Evolutionary conservation across 805 yeast genomes (phyloP).

Genomic region (Ogataea ganodermae): DNA sequence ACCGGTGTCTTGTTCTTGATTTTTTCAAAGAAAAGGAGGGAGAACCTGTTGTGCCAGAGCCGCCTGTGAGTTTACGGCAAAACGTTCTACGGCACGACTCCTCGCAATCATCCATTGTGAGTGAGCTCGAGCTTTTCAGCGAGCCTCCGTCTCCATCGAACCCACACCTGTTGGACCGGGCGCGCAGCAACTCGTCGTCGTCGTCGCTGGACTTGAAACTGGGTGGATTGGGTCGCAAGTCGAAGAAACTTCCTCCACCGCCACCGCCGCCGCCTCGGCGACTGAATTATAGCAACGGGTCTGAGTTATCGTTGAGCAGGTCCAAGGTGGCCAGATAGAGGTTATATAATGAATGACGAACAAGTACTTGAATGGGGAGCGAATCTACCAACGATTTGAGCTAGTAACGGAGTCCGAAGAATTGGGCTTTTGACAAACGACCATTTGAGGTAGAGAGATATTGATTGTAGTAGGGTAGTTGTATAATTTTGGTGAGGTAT

Average conservation of each 20-base stretch:
- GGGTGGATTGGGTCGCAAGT: constrained; percentile 6
- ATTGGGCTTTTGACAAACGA: background rate
- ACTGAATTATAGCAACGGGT: constrained; percentile 9
- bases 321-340: constrained; percentile 17
- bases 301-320: constrained; percentile 24
- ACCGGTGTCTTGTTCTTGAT: constrained; percentile 35
- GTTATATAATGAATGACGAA: background rate
- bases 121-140: constrained; percentile 19
- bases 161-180: constrained; percentile 7
- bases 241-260: constrained; percentile 26
- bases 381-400: too few relatives aligned
- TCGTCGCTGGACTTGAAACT: constrained; percentile 21
- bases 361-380: too few relatives aligned
- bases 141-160: constrained; percentile 13
- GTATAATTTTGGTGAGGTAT: too few relatives aligned
- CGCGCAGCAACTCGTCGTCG: constrained; percentile 18
- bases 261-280: constrained; percentile 28
- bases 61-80: constrained; percentile 1
- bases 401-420: too few relatives aligned
- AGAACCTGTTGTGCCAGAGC: background rate
- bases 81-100: constrained; percentile 12
- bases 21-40: constrained; percentile 15
- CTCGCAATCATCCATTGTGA: constrained; percentile 19
- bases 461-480: too few relatives aligned
- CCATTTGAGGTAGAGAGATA: too few relatives aligned